Evolutionary conservation across 2,329 filamentous ascomycete species (phyloP).

Genomic region (Fusarium heterosporum): DNA sequence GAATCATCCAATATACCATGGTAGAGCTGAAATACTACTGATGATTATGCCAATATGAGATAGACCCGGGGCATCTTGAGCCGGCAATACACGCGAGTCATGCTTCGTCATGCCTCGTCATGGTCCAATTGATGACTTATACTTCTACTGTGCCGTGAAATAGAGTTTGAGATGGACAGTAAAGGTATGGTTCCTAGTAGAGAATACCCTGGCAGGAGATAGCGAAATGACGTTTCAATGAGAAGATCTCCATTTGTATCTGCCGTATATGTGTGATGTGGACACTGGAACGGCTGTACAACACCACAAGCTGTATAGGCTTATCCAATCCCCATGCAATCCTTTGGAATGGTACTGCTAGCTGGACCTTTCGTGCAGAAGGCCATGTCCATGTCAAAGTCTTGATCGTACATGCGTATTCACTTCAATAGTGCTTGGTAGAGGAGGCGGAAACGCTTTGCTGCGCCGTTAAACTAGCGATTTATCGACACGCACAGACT

Average conservation of each 20-base stretch:
- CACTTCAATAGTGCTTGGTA: no score
- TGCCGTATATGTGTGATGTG: neutral
- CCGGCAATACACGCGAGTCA: slow-evolving; percentile 1
- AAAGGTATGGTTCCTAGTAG: slow-evolving; percentile 6
- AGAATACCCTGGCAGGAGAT: neutral
- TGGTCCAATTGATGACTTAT: slow-evolving; percentile 17
- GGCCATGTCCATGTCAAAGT: slow-evolving; percentile 2
- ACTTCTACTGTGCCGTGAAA: slow-evolving; percentile 22
- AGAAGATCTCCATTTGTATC: slow-evolving; percentile 1
- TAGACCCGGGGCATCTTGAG: slow-evolving; percentile 3
- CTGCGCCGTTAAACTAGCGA: slow-evolving; percentile 25
- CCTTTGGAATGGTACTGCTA: neutral
- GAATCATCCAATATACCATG: neutral
- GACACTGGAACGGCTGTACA: neutral
- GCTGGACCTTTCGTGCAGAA: slow-evolving; percentile 1
- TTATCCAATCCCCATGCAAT: neutral
- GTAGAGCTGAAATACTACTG: no score
- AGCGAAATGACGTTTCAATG: slow-evolving; percentile 15
- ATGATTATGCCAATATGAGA: no score
- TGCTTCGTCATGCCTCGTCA: neutral
- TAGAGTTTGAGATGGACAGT: slow-evolving; percentile 19
- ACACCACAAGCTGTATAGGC: neutral
- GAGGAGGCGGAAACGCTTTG: neutral
- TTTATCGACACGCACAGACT: slow-evolving; percentile 7
- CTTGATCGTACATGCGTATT: neutral